A percentile compares a stretch with the other conserved stretches of the same genome.
Evolutionary conservation across 2,329 filamentous ascomycete genomes (phyloP).

Genomic region (Tolypocladium tropicale): DNA sequence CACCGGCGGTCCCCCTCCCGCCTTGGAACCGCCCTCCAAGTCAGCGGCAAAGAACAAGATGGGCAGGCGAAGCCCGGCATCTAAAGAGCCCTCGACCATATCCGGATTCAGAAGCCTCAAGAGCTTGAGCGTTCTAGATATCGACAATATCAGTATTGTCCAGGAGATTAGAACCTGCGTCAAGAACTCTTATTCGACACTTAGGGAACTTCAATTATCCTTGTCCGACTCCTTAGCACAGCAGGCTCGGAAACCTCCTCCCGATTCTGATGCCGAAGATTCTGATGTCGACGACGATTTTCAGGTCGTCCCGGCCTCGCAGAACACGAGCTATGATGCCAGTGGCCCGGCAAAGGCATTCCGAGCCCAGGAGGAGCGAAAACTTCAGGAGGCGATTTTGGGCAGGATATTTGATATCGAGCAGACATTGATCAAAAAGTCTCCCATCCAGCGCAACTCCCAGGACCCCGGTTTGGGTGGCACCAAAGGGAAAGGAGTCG

Average conservation of each 20-base stretch:
- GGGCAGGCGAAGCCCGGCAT: constrained; percentile 17
- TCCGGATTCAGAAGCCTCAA: constrained; percentile 47
- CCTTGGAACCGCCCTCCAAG: constrained; percentile 24
- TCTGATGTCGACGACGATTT: constrained; percentile 48
- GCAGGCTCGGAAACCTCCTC: constrained; percentile 24
- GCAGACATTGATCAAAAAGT: constrained; percentile 25
- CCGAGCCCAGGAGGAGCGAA: constrained; percentile 42
- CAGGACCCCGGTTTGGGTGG: constrained; percentile 7
- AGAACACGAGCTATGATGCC: constrained; percentile 22
- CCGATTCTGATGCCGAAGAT: constrained; percentile 33
- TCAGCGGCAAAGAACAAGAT: constrained; percentile 21
- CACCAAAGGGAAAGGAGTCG: constrained; percentile 11
- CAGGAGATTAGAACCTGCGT: constrained; percentile 46
- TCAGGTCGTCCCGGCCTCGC: constrained; percentile 27
- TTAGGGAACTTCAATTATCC: constrained; percentile 46
- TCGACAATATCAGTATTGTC: constrained; percentile 46
- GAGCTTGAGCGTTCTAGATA: constrained; percentile 45
- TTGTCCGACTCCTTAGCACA: constrained; percentile 43
- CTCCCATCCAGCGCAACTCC: constrained; percentile 15
- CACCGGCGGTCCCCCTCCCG: constrained; percentile 14
- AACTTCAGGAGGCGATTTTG: constrained; percentile 42
- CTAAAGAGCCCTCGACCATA: constrained; percentile 39
- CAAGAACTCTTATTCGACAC: constrained; percentile 40
- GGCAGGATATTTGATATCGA: constrained; percentile 43
- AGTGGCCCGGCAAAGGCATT: constrained; percentile 34